phyloP scores from a whole-genome alignment of 441 rosid genomes.

The Gossypium gossypioides region DNA sequence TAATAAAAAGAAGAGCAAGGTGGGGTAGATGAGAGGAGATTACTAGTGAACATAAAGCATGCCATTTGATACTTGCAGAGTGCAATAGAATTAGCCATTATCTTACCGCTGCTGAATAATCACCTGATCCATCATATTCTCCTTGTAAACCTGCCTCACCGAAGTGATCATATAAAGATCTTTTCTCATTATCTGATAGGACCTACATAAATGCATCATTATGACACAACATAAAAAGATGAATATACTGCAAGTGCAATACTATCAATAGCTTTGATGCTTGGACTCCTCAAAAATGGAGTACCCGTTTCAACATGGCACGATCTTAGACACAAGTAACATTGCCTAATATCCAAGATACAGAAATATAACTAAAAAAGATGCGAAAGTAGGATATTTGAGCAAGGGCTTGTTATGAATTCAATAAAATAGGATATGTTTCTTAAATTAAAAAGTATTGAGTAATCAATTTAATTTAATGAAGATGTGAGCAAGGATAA shows the following conservation, averaged over 20 bases:
- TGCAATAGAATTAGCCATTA: conserved; percentile 10
- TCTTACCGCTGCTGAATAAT: conserved; percentile 46
- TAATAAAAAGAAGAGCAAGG: neutral
- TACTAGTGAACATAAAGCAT: neutral
- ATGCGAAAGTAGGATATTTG: neutral
- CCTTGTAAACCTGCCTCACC: conserved; percentile 74
- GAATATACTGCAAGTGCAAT: neutral
- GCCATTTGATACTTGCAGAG: neutral
- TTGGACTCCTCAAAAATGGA: neutral
- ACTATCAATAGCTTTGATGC: neutral
- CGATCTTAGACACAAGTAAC: neutral
- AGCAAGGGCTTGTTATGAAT: neutral
- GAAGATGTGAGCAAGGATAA: conserved; percentile 3
- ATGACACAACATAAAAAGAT: conserved; percentile 16
- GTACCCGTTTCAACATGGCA: neutral
- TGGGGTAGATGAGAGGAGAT: neutral
- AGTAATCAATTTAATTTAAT: neutral
- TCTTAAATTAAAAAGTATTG: neutral
- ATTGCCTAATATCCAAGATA: neutral
- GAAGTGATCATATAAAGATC: conserved; percentile 71
- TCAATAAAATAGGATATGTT: conserved; percentile 2
- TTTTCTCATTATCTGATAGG: conserved; percentile 86
- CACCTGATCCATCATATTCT: conserved; percentile 41
- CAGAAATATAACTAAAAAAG: neutral
- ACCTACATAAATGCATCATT: conserved; percentile 55